phyloP scores from a whole-genome alignment of 2,329 filamentous ascomycete species.

The Fusarium luffae region DNA sequence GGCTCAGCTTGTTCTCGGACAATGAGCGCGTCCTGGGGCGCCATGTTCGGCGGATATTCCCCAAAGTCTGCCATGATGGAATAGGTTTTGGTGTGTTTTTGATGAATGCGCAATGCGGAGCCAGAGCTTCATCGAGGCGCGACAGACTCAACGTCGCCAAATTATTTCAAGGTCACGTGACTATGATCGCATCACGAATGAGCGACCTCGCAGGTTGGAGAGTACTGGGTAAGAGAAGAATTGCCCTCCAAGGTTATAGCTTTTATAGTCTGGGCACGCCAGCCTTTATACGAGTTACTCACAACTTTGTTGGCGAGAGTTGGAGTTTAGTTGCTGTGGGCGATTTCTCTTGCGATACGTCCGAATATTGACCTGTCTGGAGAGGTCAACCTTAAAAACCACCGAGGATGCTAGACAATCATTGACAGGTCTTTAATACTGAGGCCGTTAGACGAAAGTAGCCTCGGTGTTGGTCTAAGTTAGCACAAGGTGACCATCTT shows the following conservation, averaged over 20 bases:
- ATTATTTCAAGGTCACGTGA: conserved; percentile 30
- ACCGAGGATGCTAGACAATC: background rate
- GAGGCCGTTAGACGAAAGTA: background rate
- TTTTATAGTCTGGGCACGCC: background rate
- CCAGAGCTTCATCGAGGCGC: conserved; percentile 16
- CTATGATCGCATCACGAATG: conserved; percentile 26
- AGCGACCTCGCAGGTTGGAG: background rate
- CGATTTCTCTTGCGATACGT: background rate
- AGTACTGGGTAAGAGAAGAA: background rate
- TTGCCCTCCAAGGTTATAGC: background rate
- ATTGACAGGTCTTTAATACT: background rate
- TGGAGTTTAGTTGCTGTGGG: background rate
- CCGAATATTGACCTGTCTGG: background rate
- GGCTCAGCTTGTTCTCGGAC: conserved; percentile 65
- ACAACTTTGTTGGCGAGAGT: background rate
- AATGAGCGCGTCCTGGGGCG: conserved; percentile 71
- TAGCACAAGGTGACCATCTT: background rate
- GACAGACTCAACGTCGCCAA: conserved; percentile 21
- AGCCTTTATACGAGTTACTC: background rate
- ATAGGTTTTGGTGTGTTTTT: background rate
- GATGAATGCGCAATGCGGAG: conserved; percentile 23
- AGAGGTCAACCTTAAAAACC: background rate
- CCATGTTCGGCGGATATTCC: conserved; percentile 74
- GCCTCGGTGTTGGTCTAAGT: background rate
- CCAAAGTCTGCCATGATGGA: conserved; percentile 68